Evolutionary conservation across 148 eudicot genomes (phyloP).

Genomic region (Simmondsia chinensis): DNA sequence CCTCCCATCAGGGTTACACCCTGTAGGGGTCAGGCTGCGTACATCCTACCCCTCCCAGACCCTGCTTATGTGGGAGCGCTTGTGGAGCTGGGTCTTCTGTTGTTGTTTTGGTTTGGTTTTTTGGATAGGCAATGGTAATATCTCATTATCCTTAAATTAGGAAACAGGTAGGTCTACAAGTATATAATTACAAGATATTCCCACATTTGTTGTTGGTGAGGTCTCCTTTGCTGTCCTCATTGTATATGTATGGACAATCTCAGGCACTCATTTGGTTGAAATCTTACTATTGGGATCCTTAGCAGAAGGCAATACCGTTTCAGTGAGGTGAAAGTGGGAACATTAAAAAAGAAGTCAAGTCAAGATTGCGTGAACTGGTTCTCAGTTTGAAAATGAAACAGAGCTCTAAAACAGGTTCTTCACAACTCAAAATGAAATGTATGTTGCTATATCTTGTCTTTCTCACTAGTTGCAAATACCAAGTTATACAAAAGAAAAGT

Average conservation of each 20-base stretch:
- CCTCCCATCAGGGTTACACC: too few species aligned
- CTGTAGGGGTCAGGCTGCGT: too few species aligned
- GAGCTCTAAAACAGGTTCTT: slow-evolving; percentile 20
- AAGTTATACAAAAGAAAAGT: too few species aligned
- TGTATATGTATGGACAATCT: slow-evolving; percentile 10
- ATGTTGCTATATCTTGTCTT: slow-evolving; percentile 16
- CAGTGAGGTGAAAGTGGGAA: slow-evolving; percentile 27
- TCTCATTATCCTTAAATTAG: too few species aligned
- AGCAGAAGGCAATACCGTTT: slow-evolving; percentile 45
- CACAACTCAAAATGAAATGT: slow-evolving; percentile 50
- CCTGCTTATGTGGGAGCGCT: too few species aligned
- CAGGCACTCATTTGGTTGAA: slow-evolving; percentile 91
- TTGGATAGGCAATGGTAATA: neutral
- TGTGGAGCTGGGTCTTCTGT: too few species aligned
- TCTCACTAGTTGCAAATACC: too few species aligned
- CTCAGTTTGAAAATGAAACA: slow-evolving; percentile 39
- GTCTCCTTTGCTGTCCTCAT: neutral
- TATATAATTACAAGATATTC: too few species aligned
- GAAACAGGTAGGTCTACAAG: too few species aligned
- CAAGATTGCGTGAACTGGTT: slow-evolving; percentile 44
- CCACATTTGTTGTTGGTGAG: neutral
- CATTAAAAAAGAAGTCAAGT: slow-evolving; percentile 53
- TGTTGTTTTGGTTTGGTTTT: too few species aligned
- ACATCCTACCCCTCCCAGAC: too few species aligned
- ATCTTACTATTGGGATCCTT: slow-evolving; percentile 83